Evolutionary conservation across 805 yeast species (phyloP).

Genomic region (Saturnispora sekii): DNA sequence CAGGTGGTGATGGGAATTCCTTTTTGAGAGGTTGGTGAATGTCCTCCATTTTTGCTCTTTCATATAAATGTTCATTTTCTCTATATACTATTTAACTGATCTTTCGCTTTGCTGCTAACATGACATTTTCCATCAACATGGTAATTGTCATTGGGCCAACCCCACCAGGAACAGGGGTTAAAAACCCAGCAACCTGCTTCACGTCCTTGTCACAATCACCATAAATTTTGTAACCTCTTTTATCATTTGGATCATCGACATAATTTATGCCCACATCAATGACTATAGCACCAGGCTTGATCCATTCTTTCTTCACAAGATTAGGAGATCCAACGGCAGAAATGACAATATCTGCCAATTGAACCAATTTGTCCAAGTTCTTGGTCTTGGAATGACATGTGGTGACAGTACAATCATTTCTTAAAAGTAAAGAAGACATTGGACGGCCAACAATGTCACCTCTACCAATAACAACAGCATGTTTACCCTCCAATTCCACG

Average conservation of each 20-base stretch:
- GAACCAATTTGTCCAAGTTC: slow-evolving; percentile 37
- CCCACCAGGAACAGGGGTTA: slow-evolving; percentile 91
- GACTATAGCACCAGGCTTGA: slow-evolving; percentile 56
- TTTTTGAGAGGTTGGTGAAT: background rate
- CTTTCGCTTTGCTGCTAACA: slow-evolving; percentile 41
- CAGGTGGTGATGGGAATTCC: background rate
- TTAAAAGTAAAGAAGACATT: slow-evolving; percentile 58
- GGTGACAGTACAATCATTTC: slow-evolving; percentile 69
- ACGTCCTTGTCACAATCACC: slow-evolving; percentile 71
- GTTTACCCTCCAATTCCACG: slow-evolving; percentile 48
- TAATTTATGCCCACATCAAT: slow-evolving; percentile 82
- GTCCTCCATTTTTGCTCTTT: background rate
- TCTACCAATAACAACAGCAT: slow-evolving; percentile 79
- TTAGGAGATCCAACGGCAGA: slow-evolving; percentile 69
- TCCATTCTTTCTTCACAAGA: slow-evolving; percentile 68
- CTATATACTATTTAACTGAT: background rate
- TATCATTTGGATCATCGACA: slow-evolving; percentile 53
- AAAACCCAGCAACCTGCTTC: slow-evolving; percentile 43
- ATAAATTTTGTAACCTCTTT: slow-evolving; percentile 61
- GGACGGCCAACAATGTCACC: slow-evolving; percentile 84
- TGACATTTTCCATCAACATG: slow-evolving; percentile 63
- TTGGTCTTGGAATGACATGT: slow-evolving; percentile 60
- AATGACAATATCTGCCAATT: slow-evolving; percentile 64
- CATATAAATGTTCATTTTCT: background rate
- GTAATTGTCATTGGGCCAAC: slow-evolving; percentile 93